Evolutionary conservation across 1,284 basidiomycete species (phyloP).

Genomic region (Ustilago esculenta): DNA sequence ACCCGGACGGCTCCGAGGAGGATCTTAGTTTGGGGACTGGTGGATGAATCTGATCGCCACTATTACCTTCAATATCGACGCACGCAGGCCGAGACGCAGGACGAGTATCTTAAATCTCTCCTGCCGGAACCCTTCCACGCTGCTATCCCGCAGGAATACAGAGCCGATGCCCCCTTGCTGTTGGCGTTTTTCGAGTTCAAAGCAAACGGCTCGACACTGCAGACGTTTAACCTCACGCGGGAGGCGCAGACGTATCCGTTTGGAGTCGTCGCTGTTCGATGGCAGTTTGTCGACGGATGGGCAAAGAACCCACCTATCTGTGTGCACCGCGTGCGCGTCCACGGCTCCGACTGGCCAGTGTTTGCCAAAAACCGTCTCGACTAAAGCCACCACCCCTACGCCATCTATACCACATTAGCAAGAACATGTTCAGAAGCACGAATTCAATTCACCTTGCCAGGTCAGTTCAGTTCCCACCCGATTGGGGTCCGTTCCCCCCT

Average conservation of each 20-base stretch:
- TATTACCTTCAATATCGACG: conserved; percentile 28
- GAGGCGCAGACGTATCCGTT: conserved; percentile 28
- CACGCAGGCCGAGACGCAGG: conserved; percentile 1
- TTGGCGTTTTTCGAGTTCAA: conserved; percentile 29
- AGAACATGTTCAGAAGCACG: too few species aligned
- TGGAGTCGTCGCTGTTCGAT: conserved; percentile 23
- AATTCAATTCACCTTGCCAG: too few species aligned
- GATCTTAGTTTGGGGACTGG: conserved; percentile 29
- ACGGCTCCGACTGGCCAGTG: conserved; percentile 25
- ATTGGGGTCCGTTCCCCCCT: too few species aligned
- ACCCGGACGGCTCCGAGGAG: conserved; percentile 22
- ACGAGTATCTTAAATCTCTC: conserved; percentile 13
- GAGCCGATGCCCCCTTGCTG: conserved; percentile 22
- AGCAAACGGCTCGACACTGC: conserved; percentile 31
- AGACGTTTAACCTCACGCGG: conserved; percentile 27
- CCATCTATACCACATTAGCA: too few species aligned
- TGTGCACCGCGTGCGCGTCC: conserved; percentile 31
- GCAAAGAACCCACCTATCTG: conserved; percentile 28
- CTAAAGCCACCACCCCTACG: neutral
- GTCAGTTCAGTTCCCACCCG: too few species aligned
- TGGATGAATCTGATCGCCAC: conserved; percentile 26
- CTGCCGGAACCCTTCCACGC: conserved; percentile 10
- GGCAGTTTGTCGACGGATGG: conserved; percentile 46
- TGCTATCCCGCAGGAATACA: conserved; percentile 31
- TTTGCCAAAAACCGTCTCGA: conserved; percentile 7